These are phyloP conservation scores for Pythium plurisporium DNA, from an alignment of 352 stramenopile species.

Conservation along the genomic window DNA sequence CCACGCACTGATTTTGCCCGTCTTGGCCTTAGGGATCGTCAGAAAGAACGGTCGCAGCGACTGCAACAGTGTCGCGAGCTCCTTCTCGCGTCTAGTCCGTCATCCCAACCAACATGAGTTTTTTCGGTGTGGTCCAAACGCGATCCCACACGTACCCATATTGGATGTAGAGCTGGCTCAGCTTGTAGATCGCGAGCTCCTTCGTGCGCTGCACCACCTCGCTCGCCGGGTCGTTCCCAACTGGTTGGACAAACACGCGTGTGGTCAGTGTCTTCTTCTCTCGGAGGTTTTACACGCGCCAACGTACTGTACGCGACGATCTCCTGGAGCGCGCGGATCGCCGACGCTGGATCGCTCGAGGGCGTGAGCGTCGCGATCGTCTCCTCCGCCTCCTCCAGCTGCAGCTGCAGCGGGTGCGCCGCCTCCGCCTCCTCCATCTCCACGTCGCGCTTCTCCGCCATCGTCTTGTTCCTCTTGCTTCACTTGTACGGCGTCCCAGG, in stretches of 20 bases:
- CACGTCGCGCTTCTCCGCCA: conserved; percentile 43
- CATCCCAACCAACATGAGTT: background rate
- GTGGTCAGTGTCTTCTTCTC: background rate
- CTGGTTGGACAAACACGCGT: conserved; percentile 21
- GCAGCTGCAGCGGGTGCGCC: conserved; percentile 63
- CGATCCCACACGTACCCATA: conserved; percentile 36
- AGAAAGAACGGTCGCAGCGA: conserved; percentile 93
- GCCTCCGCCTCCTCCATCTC: conserved; percentile 69
- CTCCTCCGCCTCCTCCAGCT: conserved; percentile 75
- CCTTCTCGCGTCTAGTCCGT: conserved; percentile 59
- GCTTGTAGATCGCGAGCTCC: conserved; percentile 95
- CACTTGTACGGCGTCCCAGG: background rate
- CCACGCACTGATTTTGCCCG: conserved; percentile 94
- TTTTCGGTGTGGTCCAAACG: background rate
- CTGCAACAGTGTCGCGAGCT: conserved; percentile 81
- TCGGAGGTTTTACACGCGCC: background rate
- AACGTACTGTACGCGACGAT: conserved; percentile 73
- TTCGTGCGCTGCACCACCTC: conserved; percentile 90
- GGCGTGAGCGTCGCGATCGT: conserved; percentile 30
- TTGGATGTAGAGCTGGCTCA: conserved; percentile 91
- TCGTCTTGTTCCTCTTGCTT: conserved; percentile 12
- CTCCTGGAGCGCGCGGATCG: conserved; percentile 58
- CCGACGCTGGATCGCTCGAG: conserved; percentile 34
- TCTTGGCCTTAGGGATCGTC: conserved; percentile 96
- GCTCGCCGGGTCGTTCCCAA: conserved; percentile 43